Conservation (phyloP, 148 eudicot genomes). For the Arbutus unedo region DNA sequence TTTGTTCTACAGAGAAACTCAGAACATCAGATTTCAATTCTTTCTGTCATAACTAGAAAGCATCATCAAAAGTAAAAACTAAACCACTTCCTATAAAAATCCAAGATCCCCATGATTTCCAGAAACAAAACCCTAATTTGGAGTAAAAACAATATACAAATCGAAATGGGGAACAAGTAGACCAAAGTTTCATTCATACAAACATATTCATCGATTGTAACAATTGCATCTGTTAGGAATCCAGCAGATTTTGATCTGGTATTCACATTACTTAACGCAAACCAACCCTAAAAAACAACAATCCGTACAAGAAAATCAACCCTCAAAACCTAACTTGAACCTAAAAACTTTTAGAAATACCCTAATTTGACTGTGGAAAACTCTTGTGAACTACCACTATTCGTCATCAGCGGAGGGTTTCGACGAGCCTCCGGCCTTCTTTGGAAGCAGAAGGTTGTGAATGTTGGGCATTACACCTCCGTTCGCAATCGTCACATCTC, state of each 20-base stretch:
- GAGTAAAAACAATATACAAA: too few relatives aligned
- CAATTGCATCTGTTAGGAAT: background rate
- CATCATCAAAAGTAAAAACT: too few relatives aligned
- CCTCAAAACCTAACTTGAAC: background rate
- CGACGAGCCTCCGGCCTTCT: background rate
- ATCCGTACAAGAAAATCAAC: background rate
- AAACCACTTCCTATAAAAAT: too few relatives aligned
- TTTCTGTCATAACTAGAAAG: too few relatives aligned
- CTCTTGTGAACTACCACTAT: background rate
- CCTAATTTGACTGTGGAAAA: background rate
- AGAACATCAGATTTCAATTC: too few relatives aligned
- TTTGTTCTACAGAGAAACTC: too few relatives aligned
- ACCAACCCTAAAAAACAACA: background rate
- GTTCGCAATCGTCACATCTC: constrained; percentile 5
- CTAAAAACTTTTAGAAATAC: background rate
- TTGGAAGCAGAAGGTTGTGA: constrained; percentile 11
- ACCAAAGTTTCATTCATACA: background rate
- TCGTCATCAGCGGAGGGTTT: constrained; percentile 16
- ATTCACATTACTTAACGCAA: constrained; percentile 8
- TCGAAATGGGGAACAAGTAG: too few relatives aligned
- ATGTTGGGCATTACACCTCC: constrained; percentile 12
- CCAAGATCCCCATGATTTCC: too few relatives aligned
- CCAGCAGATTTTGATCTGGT: background rate
- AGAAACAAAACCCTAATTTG: too few relatives aligned
- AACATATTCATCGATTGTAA: background rate